Evolutionary conservation across 176 grass and related monocot species (phyloP), one percentile per base, ranked within the genome.

Genomic region (Oryza longistaminata): DNA sequence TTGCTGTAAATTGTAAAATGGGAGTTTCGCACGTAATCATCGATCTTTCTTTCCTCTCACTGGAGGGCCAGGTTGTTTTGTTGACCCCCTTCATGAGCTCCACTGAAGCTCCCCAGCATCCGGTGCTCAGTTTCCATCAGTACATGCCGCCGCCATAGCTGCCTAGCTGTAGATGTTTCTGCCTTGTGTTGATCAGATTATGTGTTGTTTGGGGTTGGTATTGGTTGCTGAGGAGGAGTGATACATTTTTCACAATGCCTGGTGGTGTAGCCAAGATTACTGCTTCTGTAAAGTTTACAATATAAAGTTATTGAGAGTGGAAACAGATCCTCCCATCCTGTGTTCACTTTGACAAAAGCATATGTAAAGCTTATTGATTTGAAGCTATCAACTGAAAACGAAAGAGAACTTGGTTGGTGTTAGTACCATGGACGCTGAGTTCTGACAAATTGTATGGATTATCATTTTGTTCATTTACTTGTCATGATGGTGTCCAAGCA

Each of bases 231-330:
- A 73, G 67, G 77, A 73, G 67, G 78, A 64, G 66, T 69, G 70
- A 68, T 75, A 39, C 71, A 60, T 81, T 69, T 29, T 64, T 27
- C 64, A 12, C 73, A 42, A 1, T 53, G 39, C 13, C 13, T 45
- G 76, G 58, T 73, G 69, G 35, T 78, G 31, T 90, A 83, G 88
- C 35, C 24, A 60, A 78, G 84, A 27, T n/a, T 78, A 21, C 34
- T 61, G 9, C 68, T 86, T 31, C 25, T 90, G 84, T 90, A 87
- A 87, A 90, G 68, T 68, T 77, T 25, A 17, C 75, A 69, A 69
- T 75, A 79, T 61, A 61, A 77, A 26, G 61, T 67, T 67, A 72
- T 70, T 70, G 19, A 37, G 76, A 64, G 62, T 21, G 37, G 11
- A 71, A 65, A 83, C 12, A 74, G 70, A 83, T 83, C 46, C 11